Base-by-base conservation (phyloP, 2,329 filamentous ascomycete genomes). In the Metarhizium rileyi region DNA sequence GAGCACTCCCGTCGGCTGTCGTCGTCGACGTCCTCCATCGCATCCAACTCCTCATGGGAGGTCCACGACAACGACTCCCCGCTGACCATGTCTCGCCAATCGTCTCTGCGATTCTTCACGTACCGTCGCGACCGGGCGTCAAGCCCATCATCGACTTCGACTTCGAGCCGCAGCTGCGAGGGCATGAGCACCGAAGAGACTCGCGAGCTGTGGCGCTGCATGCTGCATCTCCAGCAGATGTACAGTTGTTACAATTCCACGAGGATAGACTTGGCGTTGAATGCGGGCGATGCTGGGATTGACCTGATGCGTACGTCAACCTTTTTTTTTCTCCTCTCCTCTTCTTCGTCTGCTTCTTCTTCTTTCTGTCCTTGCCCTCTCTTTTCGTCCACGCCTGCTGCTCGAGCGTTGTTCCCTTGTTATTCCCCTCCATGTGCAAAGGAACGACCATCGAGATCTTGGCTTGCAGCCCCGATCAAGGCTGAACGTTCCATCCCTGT, bases 181-280 rank as follows among this genome's bases (percentile, higher is more conserved):
- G 57, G 55, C 53, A 62, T 69, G 62, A 63, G 56, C 23, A 56
- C 58, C 23, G 66, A 70, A 27, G 69, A 72, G 51, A 70, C 66
- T 4, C 61, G 64, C 20, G 65, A 68, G 33, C 57, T 76, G 3
- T 76, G 73, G 73, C 59, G 63, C 45, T 72, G 72, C 54, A 76
- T 76, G 73, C 64, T 76, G 2, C 66, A 70, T 44, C 62, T 76
- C 8, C 73, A 76, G 57, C 62, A 65, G 52, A 65, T 61, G 5
- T 76, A 72, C 47, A 68, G 69, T 5, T 76, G 73, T 60, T 76
- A 76, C 54, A 73, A 70, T 26, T 76, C 72, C 18, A 70, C 72
- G 14, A 61, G 73, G 28, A 74, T 76, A 57, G 70, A 72, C 45
- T 63, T 74, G 40, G 73, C 73, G 1, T 58, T 73, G 14, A 66